Base-by-base conservation (phyloP, 768 basidiomycete species). In the Hericium alpestre region DNA sequence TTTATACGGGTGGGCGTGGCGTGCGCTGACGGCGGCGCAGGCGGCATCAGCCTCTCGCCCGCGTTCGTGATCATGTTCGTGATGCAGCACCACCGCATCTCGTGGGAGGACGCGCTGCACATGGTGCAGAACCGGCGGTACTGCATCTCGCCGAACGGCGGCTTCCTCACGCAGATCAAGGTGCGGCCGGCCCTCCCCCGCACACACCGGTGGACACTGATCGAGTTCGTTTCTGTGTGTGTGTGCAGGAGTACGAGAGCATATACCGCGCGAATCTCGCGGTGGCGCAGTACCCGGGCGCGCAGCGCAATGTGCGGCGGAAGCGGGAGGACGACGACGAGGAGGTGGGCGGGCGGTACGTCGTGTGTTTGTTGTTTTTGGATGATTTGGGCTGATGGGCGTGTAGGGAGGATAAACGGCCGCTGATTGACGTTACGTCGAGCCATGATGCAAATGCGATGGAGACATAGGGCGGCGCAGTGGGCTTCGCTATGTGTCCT, bases 61-160 rank as follows among this genome's bases (percentile, higher is more conserved):
- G 80, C 90, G 1, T 92, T 93, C 58, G 91, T 92, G 22, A 87
- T 93, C 54, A 93, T 93, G 88, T 93, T 89, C 66, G 90, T 90
- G 39, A 93, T 93, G 91, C 86, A 89, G 58, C 80, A 86, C 64
- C 83, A 83, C 67, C 80, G 82, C 27, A 71, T 92, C 27, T 83
- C 83, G 40, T 93, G 87, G 86, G 90, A 93, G 72, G 90, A 93
- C 56, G 91, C 90, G 0, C 74, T 93, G 51, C 90, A 91, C 64
- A 71, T 88, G 65, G 91, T 93, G 3, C 91, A 93, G 69, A 93
- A 93, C 61, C 78, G 92, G 50, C 80, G 93, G 48, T 96, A 95
- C 65, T 96, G 93, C 69, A 93, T 94, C 60, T 90, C 90, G 1
- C 93, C 92, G 11, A 93, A 95, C 64, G 84, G 86, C 13, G 93